Base-by-base conservation (phyloP, 176 grass and related monocot genomes). In the Cenchrus fungigraminus region DNA sequence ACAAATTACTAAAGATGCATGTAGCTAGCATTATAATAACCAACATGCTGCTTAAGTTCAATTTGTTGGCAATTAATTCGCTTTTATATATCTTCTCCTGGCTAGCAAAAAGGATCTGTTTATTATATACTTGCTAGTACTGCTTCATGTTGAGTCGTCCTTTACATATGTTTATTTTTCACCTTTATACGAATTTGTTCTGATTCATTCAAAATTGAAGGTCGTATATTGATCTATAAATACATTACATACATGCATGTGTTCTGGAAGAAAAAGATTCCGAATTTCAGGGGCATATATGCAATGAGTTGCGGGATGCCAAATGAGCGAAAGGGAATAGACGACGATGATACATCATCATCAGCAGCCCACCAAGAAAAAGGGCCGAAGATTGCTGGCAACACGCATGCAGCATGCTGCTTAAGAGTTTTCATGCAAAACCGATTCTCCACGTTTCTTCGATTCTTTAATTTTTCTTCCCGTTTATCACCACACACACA, bases 361-460 rank as follows among this genome's bases (percentile, higher is more conserved):
- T n/a, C 8, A 78, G 22, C 11, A 79, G 46, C 76, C 42, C 34
- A 28, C 40, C 53, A 28, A 25, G 20, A 79, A 71, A 62, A 4
- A 4, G 8, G 4, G 49, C 63, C 12, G 17, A 34, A 62, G 20
- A 78, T 71, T 61, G 3, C 3, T 4, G 40, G 52, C 37, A 58
- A 47, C 14, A 61, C 1, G 6, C 55, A 19, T 10, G 16, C 4
- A 43, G 19, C 1, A 19, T 10, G 28, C 4, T 43, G 19, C 1
- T 65, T 58, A 8, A 13, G 55, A 22, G n/a, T 49, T 79, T 78
- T 19, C 15, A 7, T 4, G n/a, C 62, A 72, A 83, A 79, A 65
- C 74, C 0, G 34, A 79, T 79, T 68, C 74, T 56, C 5, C 14
- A 71, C 55, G 9, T 79, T 79, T 56, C 29, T 43, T 49, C 17